These are phyloP conservation scores for Candida orba DNA, from an alignment of 805 yeast species.

Conservation along the genomic window DNA sequence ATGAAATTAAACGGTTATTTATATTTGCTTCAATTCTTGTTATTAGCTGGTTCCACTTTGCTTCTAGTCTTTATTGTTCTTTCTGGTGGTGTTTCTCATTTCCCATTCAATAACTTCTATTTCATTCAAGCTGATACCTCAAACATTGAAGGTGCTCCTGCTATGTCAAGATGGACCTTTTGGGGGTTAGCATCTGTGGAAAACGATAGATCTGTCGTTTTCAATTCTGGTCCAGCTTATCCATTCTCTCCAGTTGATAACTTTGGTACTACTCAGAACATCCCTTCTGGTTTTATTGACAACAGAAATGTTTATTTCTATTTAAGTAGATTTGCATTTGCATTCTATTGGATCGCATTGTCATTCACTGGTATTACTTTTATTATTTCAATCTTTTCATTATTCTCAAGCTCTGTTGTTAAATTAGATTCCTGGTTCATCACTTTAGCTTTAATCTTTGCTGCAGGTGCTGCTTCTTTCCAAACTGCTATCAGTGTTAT, in stretches of 20 bases:
- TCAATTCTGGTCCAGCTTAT: conserved; percentile 50
- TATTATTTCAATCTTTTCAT: conserved; percentile 45
- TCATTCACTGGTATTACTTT: conserved; percentile 59
- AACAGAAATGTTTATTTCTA: conserved; percentile 55
- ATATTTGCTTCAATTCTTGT: conserved; percentile 10
- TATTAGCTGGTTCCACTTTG: conserved; percentile 31
- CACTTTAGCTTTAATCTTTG: conserved; percentile 44
- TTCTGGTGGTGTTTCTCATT: conserved; percentile 52
- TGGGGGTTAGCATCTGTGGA: conserved; percentile 64
- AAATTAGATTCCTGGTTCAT: conserved; percentile 47
- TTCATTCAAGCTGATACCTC: conserved; percentile 69
- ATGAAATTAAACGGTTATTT: conserved; percentile 8
- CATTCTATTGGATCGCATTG: conserved; percentile 52
- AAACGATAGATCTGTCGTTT: conserved; percentile 29
- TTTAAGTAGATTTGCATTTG: conserved; percentile 59
- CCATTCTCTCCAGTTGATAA: conserved; percentile 74
- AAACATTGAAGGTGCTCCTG: conserved; percentile 39
- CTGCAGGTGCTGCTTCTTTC: conserved; percentile 57
- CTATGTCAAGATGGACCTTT: conserved; percentile 67
- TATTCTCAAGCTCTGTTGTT: conserved; percentile 49
- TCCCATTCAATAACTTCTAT: conserved; percentile 59
- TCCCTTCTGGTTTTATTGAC: conserved; percentile 47
- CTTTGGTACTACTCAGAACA: conserved; percentile 44
- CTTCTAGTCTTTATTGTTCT: conserved; percentile 51
- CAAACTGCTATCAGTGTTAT: conserved; percentile 74